A percentile compares a stretch with the other conserved stretches of the same genome.
phyloP scores from a whole-genome alignment of 2,329 filamentous ascomycete species.

The Akanthomyces muscarius region DNA sequence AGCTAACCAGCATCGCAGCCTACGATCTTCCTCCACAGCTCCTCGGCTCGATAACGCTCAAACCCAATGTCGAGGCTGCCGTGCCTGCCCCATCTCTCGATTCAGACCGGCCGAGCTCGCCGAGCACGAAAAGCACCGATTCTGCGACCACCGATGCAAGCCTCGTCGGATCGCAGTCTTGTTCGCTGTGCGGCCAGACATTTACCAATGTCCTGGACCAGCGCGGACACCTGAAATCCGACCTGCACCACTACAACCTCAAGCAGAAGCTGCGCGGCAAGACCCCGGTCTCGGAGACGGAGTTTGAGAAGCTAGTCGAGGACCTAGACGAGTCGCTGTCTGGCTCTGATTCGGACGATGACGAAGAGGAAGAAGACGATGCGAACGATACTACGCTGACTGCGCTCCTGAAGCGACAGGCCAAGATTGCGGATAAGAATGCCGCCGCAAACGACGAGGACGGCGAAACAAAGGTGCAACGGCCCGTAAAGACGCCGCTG shows the following conservation, averaged over 20 bases:
- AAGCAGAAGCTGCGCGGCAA: conserved; percentile 81
- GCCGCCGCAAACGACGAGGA: conserved; percentile 49
- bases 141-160: background rate
- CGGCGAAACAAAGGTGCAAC: conserved; percentile 44
- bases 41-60: conserved; percentile 59
- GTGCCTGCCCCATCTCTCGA: conserved; percentile 21
- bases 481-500: conserved; percentile 66
- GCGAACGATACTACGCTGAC: conserved; percentile 67
- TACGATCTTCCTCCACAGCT: conserved; percentile 79
- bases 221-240: conserved; percentile 79
- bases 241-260: conserved; percentile 90
- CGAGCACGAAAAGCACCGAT: conserved; percentile 29
- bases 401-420: conserved; percentile 77
- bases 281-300: conserved; percentile 67
- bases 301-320: conserved; percentile 83
- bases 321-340: conserved; percentile 89
- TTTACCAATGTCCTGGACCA: conserved; percentile 77
- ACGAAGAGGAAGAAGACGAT: conserved; percentile 61
- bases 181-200: conserved; percentile 70
- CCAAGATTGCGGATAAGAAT: conserved; percentile 59
- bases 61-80: conserved; percentile 30
- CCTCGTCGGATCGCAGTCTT: conserved; percentile 65
- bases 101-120: conserved; percentile 24
- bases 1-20: conserved; percentile 44
- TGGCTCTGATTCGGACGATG: conserved; percentile 72